Conservation (phyloP, 768 basidiomycete genomes). For the Tylopilus sp. region DNA sequence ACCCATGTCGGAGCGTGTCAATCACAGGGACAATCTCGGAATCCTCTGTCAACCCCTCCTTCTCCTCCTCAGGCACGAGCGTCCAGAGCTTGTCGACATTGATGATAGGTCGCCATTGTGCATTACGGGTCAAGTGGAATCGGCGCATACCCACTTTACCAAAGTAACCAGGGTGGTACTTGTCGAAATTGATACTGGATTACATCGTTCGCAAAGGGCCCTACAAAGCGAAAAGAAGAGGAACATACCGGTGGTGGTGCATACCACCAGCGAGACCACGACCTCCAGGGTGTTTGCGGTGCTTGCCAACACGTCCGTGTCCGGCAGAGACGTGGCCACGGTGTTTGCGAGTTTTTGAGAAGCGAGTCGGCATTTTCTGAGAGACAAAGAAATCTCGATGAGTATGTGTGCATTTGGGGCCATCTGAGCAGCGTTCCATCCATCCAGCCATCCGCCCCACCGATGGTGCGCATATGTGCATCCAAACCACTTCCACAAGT, state of each 20-base stretch:
- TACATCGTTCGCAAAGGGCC: background rate
- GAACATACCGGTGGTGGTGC: constrained; percentile 95
- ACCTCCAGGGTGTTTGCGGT: constrained; percentile 99
- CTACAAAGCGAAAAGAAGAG: background rate
- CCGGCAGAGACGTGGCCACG: constrained; percentile 99
- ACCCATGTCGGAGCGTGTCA: constrained; percentile 79
- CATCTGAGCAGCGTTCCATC: constrained; percentile 35
- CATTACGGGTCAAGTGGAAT: constrained; percentile 93
- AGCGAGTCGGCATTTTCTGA: constrained; percentile 88
- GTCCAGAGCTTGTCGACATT: constrained; percentile 98
- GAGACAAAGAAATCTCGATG: constrained; percentile 14
- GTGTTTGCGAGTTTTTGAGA: constrained; percentile 98
- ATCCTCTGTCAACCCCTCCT: constrained; percentile 64
- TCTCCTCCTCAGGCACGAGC: constrained; percentile 83
- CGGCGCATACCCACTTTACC: constrained; percentile 99
- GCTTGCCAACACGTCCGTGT: constrained; percentile 99
- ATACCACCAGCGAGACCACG: constrained; percentile 99
- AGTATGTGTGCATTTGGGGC: constrained; percentile 18
- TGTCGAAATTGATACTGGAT: constrained; percentile 92
- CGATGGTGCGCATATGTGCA: constrained; percentile 14
- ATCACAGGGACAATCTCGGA: constrained; percentile 93
- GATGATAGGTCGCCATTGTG: constrained; percentile 91
- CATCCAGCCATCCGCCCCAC: constrained; percentile 51
- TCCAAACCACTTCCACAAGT: constrained; percentile 12
- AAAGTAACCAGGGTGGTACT: constrained; percentile 99